These are phyloP conservation scores for Chrysosporium keratinophilum DNA, from an alignment of 2,329 filamentous ascomycete species.

Conservation along the genomic window DNA sequence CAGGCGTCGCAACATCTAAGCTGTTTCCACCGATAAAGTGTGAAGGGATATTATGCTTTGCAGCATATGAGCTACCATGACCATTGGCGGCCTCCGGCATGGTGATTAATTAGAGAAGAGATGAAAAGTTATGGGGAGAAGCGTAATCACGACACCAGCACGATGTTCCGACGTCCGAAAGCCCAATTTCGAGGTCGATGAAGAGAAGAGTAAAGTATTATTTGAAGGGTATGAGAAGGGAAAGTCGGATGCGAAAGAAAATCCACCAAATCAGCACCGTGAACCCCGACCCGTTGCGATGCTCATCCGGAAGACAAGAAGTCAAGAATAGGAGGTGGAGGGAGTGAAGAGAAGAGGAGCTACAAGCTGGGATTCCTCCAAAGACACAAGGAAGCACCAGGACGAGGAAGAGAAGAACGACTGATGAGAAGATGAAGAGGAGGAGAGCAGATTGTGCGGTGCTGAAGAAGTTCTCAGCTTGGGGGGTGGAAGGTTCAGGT, in stretches of 20 bases:
- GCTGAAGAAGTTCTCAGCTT: no score
- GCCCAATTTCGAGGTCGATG: not conserved
- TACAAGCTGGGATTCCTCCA: not conserved
- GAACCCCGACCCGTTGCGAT: not conserved
- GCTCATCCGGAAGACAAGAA: slow-evolving; percentile 2
- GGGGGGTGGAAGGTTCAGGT: not conserved
- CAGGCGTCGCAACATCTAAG: slow-evolving; percentile 66
- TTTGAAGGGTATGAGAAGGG: not conserved
- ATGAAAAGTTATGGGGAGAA: slow-evolving; percentile 9
- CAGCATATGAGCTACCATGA: slow-evolving; percentile 56
- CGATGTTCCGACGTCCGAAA: not conserved
- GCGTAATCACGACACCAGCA: slow-evolving; percentile 14
- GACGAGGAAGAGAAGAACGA: slow-evolving; percentile 6
- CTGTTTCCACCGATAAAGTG: slow-evolving; percentile 97
- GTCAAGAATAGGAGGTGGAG: slow-evolving; percentile 2
- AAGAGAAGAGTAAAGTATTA: not conserved
- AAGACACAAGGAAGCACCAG: not conserved
- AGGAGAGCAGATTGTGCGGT: not conserved
- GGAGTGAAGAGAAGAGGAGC: slow-evolving; percentile 8
- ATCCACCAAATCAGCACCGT: slow-evolving; percentile 1
- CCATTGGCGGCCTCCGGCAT: slow-evolving; percentile 42
- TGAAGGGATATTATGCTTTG: slow-evolving; percentile 70
- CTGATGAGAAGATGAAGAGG: not conserved
- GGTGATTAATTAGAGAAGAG: slow-evolving; percentile 19
- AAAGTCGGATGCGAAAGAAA: not conserved